These are phyloP conservation scores for Aspergillus amoenus DNA, from an alignment of 2,329 filamentous ascomycete genomes.

Conservation along the genomic window DNA sequence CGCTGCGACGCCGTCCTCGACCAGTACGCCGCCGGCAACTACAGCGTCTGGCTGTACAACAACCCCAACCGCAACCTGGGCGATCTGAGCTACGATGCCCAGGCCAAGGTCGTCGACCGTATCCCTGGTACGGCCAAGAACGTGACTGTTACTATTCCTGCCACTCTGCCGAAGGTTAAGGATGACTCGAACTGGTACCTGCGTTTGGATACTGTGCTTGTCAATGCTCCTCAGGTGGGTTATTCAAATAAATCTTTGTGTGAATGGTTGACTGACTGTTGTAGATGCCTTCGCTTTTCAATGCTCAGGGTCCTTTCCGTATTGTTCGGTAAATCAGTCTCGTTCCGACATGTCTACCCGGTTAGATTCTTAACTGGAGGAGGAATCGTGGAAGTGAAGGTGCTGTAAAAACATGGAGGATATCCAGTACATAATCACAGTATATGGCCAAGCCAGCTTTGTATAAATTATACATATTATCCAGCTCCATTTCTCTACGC, in stretches of 20 bases:
- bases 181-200: constrained; percentile 32
- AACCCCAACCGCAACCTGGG: constrained; percentile 27
- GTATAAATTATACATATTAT: no score
- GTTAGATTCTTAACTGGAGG: no score
- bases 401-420: no score
- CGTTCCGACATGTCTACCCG: no score
- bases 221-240: constrained; percentile 28
- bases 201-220: constrained; percentile 22
- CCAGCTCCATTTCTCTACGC: no score
- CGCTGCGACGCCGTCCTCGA: constrained; percentile 25
- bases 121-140: constrained; percentile 20
- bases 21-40: constrained; percentile 21
- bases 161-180: constrained; percentile 23
- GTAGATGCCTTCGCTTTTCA: background rate
- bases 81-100: constrained; percentile 20
- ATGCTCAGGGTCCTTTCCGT: background rate
- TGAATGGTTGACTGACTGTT: background rate
- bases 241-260: no score
- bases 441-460: no score
- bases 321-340: background rate
- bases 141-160: constrained; percentile 26
- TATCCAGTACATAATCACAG: no score
- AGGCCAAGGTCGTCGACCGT: constrained; percentile 19
- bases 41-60: constrained; percentile 32
- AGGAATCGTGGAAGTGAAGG: no score